phyloP scores from a whole-genome alignment of 306 rosid species.

The Quercus mongolica region DNA sequence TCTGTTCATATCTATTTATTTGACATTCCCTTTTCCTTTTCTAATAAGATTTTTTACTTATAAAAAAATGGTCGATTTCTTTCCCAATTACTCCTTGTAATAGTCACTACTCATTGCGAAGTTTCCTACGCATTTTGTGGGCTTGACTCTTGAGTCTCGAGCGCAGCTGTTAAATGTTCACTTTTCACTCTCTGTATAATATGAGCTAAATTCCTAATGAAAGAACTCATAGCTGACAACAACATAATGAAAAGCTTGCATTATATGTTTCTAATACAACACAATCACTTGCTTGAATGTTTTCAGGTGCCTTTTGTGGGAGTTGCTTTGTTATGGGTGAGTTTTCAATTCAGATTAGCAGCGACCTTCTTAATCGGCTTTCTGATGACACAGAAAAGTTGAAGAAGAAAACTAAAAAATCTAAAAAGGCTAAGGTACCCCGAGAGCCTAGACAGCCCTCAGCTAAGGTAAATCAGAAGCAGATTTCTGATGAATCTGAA shows the following conservation, averaged over 20 bases:
- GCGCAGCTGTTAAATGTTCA: neutral
- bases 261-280: slow-evolving; percentile 6
- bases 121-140: neutral
- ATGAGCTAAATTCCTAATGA: neutral
- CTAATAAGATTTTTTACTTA: too few species aligned
- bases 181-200: neutral
- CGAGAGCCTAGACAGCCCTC: slow-evolving; percentile 47
- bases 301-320: slow-evolving; percentile 36
- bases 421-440: slow-evolving; percentile 44
- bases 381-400: slow-evolving; percentile 44
- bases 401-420: slow-evolving; percentile 64
- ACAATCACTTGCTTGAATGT: slow-evolving; percentile 12
- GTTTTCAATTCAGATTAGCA: slow-evolving; percentile 77
- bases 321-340: slow-evolving; percentile 62
- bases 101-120: neutral
- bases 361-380: slow-evolving; percentile 63
- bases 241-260: neutral
- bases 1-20: too few species aligned
- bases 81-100: neutral
- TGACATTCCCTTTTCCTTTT: too few species aligned
- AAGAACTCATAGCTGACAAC: neutral
- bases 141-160: neutral
- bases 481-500: slow-evolving; percentile 36
- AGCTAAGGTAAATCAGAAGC: slow-evolving; percentile 41
- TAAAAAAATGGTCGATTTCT: too few species aligned